Conservation (phyloP, 2,329 filamentous ascomycete species). For the Phialophora chinensis region DNA sequence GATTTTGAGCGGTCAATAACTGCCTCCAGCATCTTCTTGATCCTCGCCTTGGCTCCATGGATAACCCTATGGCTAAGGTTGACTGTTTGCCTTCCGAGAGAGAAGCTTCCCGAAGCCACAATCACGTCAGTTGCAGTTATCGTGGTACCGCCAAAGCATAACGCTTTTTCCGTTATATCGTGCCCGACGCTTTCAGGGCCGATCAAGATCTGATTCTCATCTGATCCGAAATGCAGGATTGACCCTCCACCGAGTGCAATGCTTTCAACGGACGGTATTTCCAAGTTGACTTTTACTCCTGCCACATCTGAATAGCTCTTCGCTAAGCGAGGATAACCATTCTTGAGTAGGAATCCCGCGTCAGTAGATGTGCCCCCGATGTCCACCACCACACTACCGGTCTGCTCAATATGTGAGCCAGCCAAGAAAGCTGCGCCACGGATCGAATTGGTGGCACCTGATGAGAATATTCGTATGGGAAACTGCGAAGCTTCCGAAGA, state of each 20-base stretch:
- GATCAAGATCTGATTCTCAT: slow-evolving; percentile 48
- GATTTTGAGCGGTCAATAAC: slow-evolving; percentile 64
- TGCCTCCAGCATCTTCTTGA: slow-evolving; percentile 57
- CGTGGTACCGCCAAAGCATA: slow-evolving; percentile 60
- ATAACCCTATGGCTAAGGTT: slow-evolving; percentile 43
- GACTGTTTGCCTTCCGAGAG: slow-evolving; percentile 37
- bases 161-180: slow-evolving; percentile 55
- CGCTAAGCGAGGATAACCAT: slow-evolving; percentile 67
- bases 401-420: slow-evolving; percentile 56
- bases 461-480: slow-evolving; percentile 68
- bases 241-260: slow-evolving; percentile 65
- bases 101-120: slow-evolving; percentile 47
- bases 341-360: slow-evolving; percentile 65
- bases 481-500: slow-evolving; percentile 58
- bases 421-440: slow-evolving; percentile 67
- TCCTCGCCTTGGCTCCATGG: slow-evolving; percentile 45
- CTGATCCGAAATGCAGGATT: slow-evolving; percentile 48
- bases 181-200: slow-evolving; percentile 64
- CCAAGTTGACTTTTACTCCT: slow-evolving; percentile 65
- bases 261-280: slow-evolving; percentile 61
- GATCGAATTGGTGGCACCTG: slow-evolving; percentile 69
- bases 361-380: slow-evolving; percentile 72
- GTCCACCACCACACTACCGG: slow-evolving; percentile 64
- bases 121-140: slow-evolving; percentile 61
- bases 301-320: slow-evolving; percentile 64